Evolutionary conservation across 129 eudicot genomes (phyloP).

Genomic region (Apium graveolens): DNA sequence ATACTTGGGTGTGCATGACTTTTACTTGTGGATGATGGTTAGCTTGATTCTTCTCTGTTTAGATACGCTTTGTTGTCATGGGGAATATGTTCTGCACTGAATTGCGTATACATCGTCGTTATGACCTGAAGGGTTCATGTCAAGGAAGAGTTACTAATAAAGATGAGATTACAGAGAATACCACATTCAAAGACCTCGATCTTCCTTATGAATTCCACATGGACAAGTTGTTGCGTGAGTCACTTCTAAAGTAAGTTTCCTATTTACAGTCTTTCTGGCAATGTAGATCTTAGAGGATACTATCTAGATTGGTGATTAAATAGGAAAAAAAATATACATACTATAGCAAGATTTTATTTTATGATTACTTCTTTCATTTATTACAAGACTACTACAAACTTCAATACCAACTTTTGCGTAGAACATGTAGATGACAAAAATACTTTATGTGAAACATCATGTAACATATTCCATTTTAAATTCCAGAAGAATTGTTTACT

Average conservation of each 20-base stretch:
- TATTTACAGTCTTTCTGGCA: neutral
- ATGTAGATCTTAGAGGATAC: neutral
- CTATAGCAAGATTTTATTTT: neutral
- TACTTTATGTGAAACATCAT: neutral
- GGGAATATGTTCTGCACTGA: constrained; percentile 44
- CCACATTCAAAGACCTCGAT: constrained; percentile 92
- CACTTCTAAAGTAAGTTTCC: constrained; percentile 68
- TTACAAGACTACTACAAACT: neutral
- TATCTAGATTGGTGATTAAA: neutral
- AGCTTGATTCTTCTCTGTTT: too few species aligned
- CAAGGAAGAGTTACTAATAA: constrained; percentile 76
- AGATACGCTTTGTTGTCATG: constrained; percentile 11
- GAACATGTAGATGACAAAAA: neutral
- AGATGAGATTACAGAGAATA: constrained; percentile 56
- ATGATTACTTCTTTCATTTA: neutral
- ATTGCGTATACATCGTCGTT: constrained; percentile 80
- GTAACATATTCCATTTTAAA: neutral
- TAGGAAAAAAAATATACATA: neutral
- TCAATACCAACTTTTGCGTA: neutral
- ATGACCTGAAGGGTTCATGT: constrained; percentile 89
- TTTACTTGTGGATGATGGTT: neutral
- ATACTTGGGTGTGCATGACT: neutral
- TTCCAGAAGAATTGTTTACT: neutral
- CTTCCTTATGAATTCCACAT: constrained; percentile 75
- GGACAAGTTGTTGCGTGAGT: constrained; percentile 79